These are phyloP conservation scores for Aspergillus hancockii DNA, from an alignment of 495 filamentous ascomycete species.

Conservation along the genomic window DNA sequence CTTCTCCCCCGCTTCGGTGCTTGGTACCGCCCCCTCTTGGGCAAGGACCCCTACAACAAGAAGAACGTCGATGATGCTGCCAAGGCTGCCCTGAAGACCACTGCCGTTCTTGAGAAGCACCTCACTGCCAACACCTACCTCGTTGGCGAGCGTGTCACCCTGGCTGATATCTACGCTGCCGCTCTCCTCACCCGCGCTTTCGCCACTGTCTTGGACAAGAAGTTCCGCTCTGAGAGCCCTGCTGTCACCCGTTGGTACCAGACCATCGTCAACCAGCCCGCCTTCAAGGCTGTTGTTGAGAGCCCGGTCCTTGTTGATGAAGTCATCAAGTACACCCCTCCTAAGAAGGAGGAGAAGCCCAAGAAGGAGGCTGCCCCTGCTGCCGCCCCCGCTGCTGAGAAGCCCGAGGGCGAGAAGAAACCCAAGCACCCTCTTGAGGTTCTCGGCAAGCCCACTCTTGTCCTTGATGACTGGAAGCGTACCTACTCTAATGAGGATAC, in stretches of 20 bases:
- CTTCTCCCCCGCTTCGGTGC: conserved; percentile 69
- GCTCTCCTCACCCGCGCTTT: conserved; percentile 80
- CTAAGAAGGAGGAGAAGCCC: conserved; percentile 82
- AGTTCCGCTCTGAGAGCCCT: conserved; percentile 77
- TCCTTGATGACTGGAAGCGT: conserved; percentile 97
- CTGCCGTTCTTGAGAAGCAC: conserved; percentile 78
- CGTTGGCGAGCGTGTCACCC: conserved; percentile 93
- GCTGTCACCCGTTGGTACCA: conserved; percentile 91
- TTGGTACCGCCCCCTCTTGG: conserved; percentile 89
- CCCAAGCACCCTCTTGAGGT: conserved; percentile 94
- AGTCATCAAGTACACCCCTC: conserved; percentile 80
- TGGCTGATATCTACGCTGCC: conserved; percentile 87
- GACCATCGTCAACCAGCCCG: conserved; percentile 87
- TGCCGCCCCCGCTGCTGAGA: conserved; percentile 60
- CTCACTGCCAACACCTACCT: conserved; percentile 94
- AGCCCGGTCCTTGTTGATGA: conserved; percentile 79
- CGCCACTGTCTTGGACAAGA: conserved; percentile 85
- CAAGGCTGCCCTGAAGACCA: conserved; percentile 64
- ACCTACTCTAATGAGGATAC: conserved; percentile 97
- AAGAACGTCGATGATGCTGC: conserved; percentile 81
- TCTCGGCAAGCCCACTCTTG: conserved; percentile 75
- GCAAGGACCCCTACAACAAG: conserved; percentile 91
- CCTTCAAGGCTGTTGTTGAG: conserved; percentile 76
- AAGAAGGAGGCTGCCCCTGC: conserved; percentile 60
- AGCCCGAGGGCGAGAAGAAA: conserved; percentile 75